Conservation (phyloP, 2,329 filamentous ascomycete genomes). For the Pseudovirgaria hyperparasitica region DNA sequence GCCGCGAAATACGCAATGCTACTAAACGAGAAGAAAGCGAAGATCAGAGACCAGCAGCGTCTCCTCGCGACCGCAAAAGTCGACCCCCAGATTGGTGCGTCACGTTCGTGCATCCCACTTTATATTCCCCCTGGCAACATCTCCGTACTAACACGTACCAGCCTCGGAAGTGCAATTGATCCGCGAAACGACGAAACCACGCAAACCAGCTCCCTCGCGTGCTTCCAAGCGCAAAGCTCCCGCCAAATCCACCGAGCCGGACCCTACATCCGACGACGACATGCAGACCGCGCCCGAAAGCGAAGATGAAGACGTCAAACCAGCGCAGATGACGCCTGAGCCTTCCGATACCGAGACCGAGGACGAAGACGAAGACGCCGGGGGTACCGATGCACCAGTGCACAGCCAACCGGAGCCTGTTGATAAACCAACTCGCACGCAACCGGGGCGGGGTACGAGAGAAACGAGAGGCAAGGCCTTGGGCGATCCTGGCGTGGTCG, state of each 20-base stretch:
- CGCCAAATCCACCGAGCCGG: conserved; percentile 9
- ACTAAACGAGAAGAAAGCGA: conserved; percentile 68
- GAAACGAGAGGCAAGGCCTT: not conserved
- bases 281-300: conserved; percentile 14
- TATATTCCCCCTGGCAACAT: conserved; percentile 1
- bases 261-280: conserved; percentile 17
- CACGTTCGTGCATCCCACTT: not conserved
- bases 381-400: conserved; percentile 2
- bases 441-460: not conserved
- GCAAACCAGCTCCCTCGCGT: conserved; percentile 20
- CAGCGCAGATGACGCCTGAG: conserved; percentile 19
- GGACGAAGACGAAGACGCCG: conserved; percentile 14
- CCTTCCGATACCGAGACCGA: conserved; percentile 23
- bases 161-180: conserved; percentile 16
- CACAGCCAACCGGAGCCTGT: conserved; percentile 1
- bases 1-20: conserved; percentile 58
- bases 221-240: conserved; percentile 22
- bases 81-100: conserved; percentile 17
- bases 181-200: conserved; percentile 13
- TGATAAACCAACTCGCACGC: too few relatives aligned
- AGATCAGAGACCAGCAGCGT: conserved; percentile 61
- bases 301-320: conserved; percentile 11
- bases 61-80: conserved; percentile 44
- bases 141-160: conserved; percentile 3
- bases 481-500: conserved; percentile 4